Evolutionary conservation across 1,284 basidiomycete species (phyloP), one percentile per base, ranked within the genome.

Genomic region (Rhodofomes roseus): DNA sequence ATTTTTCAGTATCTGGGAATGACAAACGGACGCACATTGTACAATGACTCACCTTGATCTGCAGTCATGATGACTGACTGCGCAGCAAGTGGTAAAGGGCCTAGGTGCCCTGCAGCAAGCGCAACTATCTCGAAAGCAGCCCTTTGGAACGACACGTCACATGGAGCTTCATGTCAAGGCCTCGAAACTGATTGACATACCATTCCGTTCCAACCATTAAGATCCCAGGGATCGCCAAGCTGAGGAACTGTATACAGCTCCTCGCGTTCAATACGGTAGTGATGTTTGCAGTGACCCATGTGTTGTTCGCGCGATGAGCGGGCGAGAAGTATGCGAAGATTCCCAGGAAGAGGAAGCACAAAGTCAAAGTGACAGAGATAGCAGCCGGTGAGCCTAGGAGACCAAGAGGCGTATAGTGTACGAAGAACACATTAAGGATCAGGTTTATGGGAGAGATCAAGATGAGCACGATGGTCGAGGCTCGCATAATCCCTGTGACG

Each of bases 51-150:
- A 87, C 88, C 85, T 71, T 92, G 89, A 68, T 92, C 90, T 9
- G 85, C 83, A 16, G 90, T 92, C 87, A 92, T 90, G 60, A 92
- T 90, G 46, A 90, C 85, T 0, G 87, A 86, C 68, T 92, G 89
- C 2, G 87, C 87, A 3, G 87, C 88, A n/a, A 92, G 77, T 1
- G 88, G 76, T 37, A 87, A 68, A n/a, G 80, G 66, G 9, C 89
- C 88, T 1, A 92, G 75, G 22, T 82, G 77, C 16, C 87, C 89
- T 8, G 89, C 89, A 18, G 86, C 86, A n/a, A 91, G 73, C 4
- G 89, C 89, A 5, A 91, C 89, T 43, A 91, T 90, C 68, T 91
- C 89, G 63, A 91, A 91, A 0, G 89, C 89, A 50, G 85, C 85
- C 87, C 87, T 90, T 55, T 3, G 5, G n/a, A 46, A 54, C 22